phyloP scores from a whole-genome alignment of 2,329 filamentous ascomycete species.

The Sarocladium kiliense region DNA sequence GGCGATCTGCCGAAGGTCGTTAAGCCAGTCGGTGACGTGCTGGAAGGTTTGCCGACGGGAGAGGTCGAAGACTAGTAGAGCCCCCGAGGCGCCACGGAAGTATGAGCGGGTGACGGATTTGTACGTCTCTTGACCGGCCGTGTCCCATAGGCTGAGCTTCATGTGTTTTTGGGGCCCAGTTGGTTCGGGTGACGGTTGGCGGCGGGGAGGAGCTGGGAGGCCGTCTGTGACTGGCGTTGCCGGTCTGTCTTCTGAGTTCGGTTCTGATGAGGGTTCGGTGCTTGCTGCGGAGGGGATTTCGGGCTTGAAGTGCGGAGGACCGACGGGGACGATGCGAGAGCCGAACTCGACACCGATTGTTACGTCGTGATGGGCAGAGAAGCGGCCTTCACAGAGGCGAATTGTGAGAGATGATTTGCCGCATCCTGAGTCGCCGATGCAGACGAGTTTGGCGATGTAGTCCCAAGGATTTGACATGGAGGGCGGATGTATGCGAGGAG shows the following conservation, averaged over 20 bases:
- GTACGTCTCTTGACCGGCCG: slow-evolving; percentile 94
- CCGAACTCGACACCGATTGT: slow-evolving; percentile 97
- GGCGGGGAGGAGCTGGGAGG: slow-evolving; percentile 47
- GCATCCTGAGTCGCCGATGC: slow-evolving; percentile 92
- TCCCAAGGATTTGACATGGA: slow-evolving; percentile 72
- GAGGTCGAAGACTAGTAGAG: slow-evolving; percentile 91
- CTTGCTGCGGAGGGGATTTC: slow-evolving; percentile 22
- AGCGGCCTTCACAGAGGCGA: slow-evolving; percentile 92
- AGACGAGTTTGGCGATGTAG: slow-evolving; percentile 98
- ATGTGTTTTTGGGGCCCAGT: slow-evolving; percentile 63
- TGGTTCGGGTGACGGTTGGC: slow-evolving; percentile 21
- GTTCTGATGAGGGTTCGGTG: not conserved
- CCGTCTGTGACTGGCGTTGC: slow-evolving; percentile 25
- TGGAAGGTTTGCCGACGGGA: slow-evolving; percentile 78
- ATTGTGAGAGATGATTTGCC: slow-evolving; percentile 94
- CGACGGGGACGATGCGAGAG: slow-evolving; percentile 85
- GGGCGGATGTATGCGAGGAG: not conserved
- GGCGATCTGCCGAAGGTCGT: slow-evolving; percentile 89
- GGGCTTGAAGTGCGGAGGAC: slow-evolving; percentile 63
- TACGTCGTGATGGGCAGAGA: slow-evolving; percentile 90
- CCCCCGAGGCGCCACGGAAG: slow-evolving; percentile 70
- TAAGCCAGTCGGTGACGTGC: slow-evolving; percentile 88
- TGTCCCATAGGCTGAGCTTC: slow-evolving; percentile 95
- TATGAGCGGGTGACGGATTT: slow-evolving; percentile 93
- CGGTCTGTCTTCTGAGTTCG: not conserved